A percentile compares a stretch with the other conserved stretches of the same genome.
Conservation (phyloP, 208 protist genomes). For the Strigomonas galati region DNA sequence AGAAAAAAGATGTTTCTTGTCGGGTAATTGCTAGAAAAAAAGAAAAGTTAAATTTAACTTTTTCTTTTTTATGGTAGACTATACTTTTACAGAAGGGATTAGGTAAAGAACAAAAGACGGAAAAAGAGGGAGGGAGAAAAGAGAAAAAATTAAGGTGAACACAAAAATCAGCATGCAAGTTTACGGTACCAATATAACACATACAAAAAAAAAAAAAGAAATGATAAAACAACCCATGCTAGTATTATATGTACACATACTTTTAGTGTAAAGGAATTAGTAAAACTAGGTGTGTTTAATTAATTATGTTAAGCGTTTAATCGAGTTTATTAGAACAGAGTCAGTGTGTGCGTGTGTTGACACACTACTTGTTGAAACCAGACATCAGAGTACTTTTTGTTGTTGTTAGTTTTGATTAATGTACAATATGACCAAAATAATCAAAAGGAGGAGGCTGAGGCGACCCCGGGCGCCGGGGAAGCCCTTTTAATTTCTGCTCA, state of each 20-base stretch:
- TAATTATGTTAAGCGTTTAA: too few relatives aligned
- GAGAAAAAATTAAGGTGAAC: constrained; percentile 3
- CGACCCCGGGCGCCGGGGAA: constrained; percentile 39
- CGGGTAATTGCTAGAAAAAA: too few relatives aligned
- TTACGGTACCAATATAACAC: background rate
- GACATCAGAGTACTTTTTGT: too few relatives aligned
- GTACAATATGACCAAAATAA: background rate
- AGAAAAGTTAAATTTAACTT: background rate
- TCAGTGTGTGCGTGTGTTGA: too few relatives aligned
- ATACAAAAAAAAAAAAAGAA: constrained; percentile 9
- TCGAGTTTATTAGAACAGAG: background rate
- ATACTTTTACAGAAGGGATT: background rate
- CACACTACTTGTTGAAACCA: too few relatives aligned
- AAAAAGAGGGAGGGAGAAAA: constrained; percentile 13
- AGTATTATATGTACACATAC: constrained; percentile 4
- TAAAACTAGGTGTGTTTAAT: background rate
- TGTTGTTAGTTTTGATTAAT: background rate
- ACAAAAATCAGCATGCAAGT: constrained; percentile 1
- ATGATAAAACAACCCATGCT: background rate
- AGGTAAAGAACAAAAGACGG: constrained; percentile 1
- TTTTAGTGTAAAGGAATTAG: constrained; percentile 6
- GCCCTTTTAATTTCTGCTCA: constrained; percentile 51
- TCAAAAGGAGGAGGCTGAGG: constrained; percentile 36
- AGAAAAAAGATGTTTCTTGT: constrained; percentile 1
- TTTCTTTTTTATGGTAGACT: too few relatives aligned